These are phyloP conservation scores for Mrakia blollopis DNA, from an alignment of 768 basidiomycete genomes.

Conservation along the genomic window DNA sequence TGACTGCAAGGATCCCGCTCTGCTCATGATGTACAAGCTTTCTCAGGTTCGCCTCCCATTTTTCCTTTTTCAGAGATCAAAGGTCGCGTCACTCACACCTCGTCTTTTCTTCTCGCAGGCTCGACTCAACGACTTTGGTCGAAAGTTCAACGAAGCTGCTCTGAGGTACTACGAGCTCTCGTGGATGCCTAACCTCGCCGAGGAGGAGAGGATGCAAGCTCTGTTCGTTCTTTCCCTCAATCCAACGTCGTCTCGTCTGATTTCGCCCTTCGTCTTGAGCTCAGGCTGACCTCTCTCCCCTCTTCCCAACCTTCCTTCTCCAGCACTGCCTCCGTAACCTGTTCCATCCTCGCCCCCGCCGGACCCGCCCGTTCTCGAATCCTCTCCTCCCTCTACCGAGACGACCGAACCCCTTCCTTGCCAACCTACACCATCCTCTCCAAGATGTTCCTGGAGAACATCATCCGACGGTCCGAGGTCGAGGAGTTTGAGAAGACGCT, in stretches of 20 bases:
- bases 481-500: slow-evolving; percentile 82
- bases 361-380: slow-evolving; percentile 93
- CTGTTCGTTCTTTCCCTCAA: slow-evolving; percentile 56
- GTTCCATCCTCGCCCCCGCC: slow-evolving; percentile 92
- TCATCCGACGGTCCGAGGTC: slow-evolving; percentile 82
- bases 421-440: slow-evolving; percentile 82
- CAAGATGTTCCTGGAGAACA: slow-evolving; percentile 98
- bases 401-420: slow-evolving; percentile 78
- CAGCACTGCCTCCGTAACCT: slow-evolving; percentile 86
- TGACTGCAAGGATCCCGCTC: slow-evolving; percentile 70
- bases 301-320: background rate
- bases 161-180: slow-evolving; percentile 90
- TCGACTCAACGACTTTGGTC: slow-evolving; percentile 82
- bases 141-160: slow-evolving; percentile 92
- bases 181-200: slow-evolving; percentile 84
- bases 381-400: slow-evolving; percentile 85
- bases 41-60: slow-evolving; percentile 38
- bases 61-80: background rate
- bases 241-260: background rate
- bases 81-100: background rate
- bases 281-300: background rate
- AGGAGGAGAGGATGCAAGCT: slow-evolving; percentile 84
- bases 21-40: slow-evolving; percentile 45
- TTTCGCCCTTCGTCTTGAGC: background rate
- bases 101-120: slow-evolving; percentile 56